Evolutionary conservation across 495 filamentous ascomycete genomes (phyloP).

Genomic region (Venustampulla echinocandica): DNA sequence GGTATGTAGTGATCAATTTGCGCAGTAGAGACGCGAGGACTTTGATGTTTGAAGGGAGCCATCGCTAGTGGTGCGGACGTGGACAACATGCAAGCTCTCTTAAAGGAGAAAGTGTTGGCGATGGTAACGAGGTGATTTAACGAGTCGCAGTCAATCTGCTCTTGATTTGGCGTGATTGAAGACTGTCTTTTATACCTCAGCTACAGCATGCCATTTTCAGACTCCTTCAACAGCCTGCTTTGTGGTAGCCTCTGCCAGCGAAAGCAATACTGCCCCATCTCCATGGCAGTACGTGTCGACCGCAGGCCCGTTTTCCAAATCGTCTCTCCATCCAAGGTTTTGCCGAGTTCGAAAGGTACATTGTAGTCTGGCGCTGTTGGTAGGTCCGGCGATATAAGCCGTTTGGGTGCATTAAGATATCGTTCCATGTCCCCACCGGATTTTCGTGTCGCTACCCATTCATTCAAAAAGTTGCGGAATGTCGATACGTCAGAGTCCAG

Average conservation of each 20-base stretch:
- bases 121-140: too few species aligned
- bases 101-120: too few species aligned
- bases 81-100: too few species aligned
- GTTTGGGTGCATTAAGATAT: conserved; percentile 9
- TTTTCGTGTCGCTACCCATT: conserved; percentile 6
- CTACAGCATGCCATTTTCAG: conserved; percentile 3
- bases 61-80: too few species aligned
- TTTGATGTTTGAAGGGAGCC: too few species aligned
- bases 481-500: conserved; percentile 1
- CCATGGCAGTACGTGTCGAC: conserved; percentile 3
- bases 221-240: conserved; percentile 6
- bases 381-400: conserved; percentile 7
- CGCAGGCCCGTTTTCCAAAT: conserved; percentile 3
- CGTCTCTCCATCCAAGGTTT: conserved; percentile 8
- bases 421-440: conserved; percentile 4
- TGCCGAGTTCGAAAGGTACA: conserved; percentile 1
- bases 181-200: too few species aligned
- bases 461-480: conserved; percentile 8
- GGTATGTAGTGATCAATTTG: too few species aligned
- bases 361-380: conserved; percentile 1
- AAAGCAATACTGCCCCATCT: conserved; percentile 8
- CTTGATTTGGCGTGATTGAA: too few species aligned
- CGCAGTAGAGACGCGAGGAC: too few species aligned
- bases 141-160: too few species aligned
- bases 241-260: conserved; percentile 7